Evolutionary conservation across 2,329 filamentous ascomycete genomes (phyloP).

Genomic region (Epichloe gansuensis): DNA sequence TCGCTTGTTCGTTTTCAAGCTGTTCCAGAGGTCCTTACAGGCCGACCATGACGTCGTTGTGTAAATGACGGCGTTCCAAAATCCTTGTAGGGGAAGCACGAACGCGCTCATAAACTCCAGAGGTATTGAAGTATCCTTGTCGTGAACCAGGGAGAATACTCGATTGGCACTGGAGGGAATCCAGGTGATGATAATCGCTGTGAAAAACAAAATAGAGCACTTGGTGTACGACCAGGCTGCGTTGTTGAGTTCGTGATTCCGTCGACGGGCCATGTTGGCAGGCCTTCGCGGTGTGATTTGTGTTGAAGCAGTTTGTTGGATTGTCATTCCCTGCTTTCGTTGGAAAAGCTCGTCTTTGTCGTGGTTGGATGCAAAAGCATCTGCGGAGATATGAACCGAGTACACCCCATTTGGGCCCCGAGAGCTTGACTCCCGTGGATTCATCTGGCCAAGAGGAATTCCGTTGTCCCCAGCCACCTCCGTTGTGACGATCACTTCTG

Average conservation of each 20-base stretch:
- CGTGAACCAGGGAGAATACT: conserved; percentile 53
- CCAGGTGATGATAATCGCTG: conserved; percentile 60
- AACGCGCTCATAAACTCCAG: conserved; percentile 60
- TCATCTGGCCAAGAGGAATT: conserved; percentile 15
- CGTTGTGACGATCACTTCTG: conserved; percentile 50
- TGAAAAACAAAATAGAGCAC: conserved; percentile 58
- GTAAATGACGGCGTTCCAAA: conserved; percentile 77
- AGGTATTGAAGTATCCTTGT: conserved; percentile 35
- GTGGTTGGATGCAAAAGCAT: background rate
- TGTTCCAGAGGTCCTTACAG: conserved; percentile 35
- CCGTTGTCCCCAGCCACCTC: conserved; percentile 23
- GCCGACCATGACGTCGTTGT: conserved; percentile 54
- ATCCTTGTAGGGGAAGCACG: conserved; percentile 69
- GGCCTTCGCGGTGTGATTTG: conserved; percentile 10
- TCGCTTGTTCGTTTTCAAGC: conserved; percentile 19
- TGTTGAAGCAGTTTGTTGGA: conserved; percentile 8
- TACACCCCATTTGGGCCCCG: conserved; percentile 23
- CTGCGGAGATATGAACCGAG: conserved; percentile 38
- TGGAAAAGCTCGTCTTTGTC: conserved; percentile 14
- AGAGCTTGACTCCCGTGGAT: conserved; percentile 7
- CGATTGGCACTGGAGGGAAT: conserved; percentile 68
- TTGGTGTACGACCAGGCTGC: conserved; percentile 59
- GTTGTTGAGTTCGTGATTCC: conserved; percentile 41
- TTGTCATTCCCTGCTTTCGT: conserved; percentile 15
- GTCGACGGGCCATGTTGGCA: conserved; percentile 20